Evolutionary conservation across 768 basidiomycete genomes (phyloP).

Genomic region (Podaxis sp.): DNA sequence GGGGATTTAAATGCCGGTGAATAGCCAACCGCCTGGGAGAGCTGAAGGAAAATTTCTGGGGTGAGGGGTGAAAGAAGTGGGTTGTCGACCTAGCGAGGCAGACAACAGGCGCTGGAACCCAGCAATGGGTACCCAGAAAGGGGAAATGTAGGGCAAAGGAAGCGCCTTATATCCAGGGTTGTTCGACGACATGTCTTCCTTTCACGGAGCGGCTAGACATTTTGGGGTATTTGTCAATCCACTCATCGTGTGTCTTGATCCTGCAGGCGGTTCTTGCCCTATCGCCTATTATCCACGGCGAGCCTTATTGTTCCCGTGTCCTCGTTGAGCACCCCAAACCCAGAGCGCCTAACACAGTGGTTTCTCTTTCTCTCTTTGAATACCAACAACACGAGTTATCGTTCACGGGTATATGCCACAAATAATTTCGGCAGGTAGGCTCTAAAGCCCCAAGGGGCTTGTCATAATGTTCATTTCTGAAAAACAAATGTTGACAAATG

Average conservation of each 20-base stretch:
- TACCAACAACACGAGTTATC: neutral
- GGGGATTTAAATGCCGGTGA: neutral
- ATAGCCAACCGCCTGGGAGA: neutral
- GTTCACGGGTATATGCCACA: neutral
- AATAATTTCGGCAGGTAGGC: neutral
- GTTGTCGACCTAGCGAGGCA: neutral
- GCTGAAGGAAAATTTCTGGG: neutral
- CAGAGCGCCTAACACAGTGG: no score
- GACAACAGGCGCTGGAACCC: neutral
- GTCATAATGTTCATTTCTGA: neutral
- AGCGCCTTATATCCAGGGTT: slow-evolving; percentile 6
- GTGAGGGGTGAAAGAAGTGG: neutral
- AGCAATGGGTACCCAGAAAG: neutral
- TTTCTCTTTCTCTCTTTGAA: no score
- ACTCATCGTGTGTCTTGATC: neutral
- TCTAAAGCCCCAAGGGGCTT: neutral
- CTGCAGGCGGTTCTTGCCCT: neutral
- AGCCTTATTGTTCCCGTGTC: neutral
- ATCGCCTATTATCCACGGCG: neutral
- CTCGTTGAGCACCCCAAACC: neutral
- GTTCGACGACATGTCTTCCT: neutral
- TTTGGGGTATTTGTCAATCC: slow-evolving; percentile 1
- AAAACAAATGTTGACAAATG: neutral
- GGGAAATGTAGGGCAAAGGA: neutral
- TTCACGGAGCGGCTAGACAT: slow-evolving; percentile 5